Conservation (phyloP, 148 eudicot species). For the Fallopia convolvulus region DNA sequence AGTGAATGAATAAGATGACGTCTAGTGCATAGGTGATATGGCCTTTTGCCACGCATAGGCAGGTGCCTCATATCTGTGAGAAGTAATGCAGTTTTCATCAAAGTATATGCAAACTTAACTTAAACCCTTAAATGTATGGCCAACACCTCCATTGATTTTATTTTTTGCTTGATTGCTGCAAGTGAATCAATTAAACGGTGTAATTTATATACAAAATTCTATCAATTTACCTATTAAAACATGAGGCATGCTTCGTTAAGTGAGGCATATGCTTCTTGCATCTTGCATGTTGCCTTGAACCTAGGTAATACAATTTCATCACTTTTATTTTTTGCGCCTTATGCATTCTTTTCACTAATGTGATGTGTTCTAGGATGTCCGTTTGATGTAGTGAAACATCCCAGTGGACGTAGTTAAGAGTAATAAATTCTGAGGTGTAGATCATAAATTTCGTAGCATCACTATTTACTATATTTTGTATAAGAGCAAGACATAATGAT, state of each 20-base stretch:
- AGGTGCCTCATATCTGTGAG: not conserved
- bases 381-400: not conserved
- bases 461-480: not conserved
- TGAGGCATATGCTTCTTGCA: not conserved
- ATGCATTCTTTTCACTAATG: not conserved
- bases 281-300: not conserved
- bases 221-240: not conserved
- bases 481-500: not conserved
- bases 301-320: not conserved
- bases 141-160: not conserved
- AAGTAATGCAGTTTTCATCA: not conserved
- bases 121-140: not conserved
- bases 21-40: not conserved
- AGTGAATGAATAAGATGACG: not conserved
- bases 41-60: not conserved
- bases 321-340: not conserved
- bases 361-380: not conserved
- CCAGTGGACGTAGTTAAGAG: not conserved
- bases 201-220: not conserved
- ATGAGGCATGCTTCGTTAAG: not conserved
- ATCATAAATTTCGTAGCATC: not conserved
- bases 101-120: not conserved
- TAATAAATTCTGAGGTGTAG: not conserved
- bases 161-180: not conserved
- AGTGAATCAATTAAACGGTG: not conserved